Conservation (phyloP, 306 rosid species). For the Trifolium dubium region DNA sequence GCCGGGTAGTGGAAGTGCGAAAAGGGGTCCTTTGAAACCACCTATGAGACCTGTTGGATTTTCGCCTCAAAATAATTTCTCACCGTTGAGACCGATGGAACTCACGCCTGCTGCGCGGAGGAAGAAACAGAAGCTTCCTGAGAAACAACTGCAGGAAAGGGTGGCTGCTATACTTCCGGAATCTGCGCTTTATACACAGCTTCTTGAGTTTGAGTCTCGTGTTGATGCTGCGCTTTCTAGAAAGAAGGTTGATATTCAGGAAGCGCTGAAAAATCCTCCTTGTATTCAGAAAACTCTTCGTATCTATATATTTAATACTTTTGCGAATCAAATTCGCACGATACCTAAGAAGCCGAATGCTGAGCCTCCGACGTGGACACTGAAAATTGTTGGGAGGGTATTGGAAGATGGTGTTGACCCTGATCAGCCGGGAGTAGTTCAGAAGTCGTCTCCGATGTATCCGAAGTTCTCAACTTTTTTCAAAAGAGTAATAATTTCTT, state of each 20-base stretch:
- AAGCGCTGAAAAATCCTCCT: constrained; percentile 88
- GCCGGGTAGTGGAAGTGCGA: constrained; percentile 56
- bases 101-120: constrained; percentile 73
- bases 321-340: constrained; percentile 80
- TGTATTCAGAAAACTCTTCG: constrained; percentile 93
- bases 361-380: constrained; percentile 93
- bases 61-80: constrained; percentile 61
- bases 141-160: constrained; percentile 87
- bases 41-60: constrained; percentile 80
- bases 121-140: constrained; percentile 97
- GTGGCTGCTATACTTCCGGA: constrained; percentile 89
- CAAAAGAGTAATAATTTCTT: constrained; percentile 82
- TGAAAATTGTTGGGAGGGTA: constrained; percentile 93
- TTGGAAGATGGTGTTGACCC: constrained; percentile 98
- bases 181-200: constrained; percentile 94
- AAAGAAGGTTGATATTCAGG: constrained; percentile 97
- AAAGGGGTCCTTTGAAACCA: constrained; percentile 79
- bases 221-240: constrained; percentile 89
- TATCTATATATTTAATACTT: constrained; percentile 89
- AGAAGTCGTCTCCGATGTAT: constrained; percentile 78
- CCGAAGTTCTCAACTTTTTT: constrained; percentile 94
- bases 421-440: constrained; percentile 89
- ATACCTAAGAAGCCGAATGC: constrained; percentile 87
- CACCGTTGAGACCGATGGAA: constrained; percentile 83
- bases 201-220: constrained; percentile 94